phyloP scores from a whole-genome alignment of 129 eudicot genomes.

The Cynara cardunculus region DNA sequence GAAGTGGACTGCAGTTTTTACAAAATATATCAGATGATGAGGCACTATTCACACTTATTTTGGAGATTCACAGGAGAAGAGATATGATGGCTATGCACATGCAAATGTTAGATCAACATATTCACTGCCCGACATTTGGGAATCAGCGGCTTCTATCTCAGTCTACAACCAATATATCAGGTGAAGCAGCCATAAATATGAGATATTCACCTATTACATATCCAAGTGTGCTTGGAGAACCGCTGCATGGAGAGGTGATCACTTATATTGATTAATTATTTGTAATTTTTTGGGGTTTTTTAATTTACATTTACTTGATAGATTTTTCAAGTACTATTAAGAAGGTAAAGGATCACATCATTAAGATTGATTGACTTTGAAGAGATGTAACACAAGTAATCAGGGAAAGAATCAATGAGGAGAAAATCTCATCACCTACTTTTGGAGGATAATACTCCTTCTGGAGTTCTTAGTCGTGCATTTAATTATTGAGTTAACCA shows the following conservation, averaged over 20 bases:
- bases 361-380: not conserved
- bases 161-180: slow-evolving; percentile 55
- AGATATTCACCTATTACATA: slow-evolving; percentile 95
- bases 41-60: slow-evolving; percentile 85
- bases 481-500: not conserved
- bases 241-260: slow-evolving; percentile 96
- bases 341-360: not conserved
- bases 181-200: slow-evolving; percentile 70
- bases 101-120: slow-evolving; percentile 98
- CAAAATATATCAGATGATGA: slow-evolving; percentile 94
- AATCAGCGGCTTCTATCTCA: slow-evolving; percentile 79
- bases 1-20: slow-evolving; percentile 85
- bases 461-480: not conserved
- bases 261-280: slow-evolving; percentile 16
- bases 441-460: not conserved
- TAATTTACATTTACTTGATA: not conserved
- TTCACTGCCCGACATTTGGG: slow-evolving; percentile 95
- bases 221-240: slow-evolving; percentile 98
- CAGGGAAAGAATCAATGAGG: not conserved
- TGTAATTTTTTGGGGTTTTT: slow-evolving; percentile 9
- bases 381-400: not conserved
- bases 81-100: slow-evolving; percentile 98
- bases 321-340: not conserved
- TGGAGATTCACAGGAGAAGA: slow-evolving; percentile 90
- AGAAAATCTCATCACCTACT: not conserved